Base-by-base conservation (phyloP, 106 monocot species). In the Gastrodia elata region DNA sequence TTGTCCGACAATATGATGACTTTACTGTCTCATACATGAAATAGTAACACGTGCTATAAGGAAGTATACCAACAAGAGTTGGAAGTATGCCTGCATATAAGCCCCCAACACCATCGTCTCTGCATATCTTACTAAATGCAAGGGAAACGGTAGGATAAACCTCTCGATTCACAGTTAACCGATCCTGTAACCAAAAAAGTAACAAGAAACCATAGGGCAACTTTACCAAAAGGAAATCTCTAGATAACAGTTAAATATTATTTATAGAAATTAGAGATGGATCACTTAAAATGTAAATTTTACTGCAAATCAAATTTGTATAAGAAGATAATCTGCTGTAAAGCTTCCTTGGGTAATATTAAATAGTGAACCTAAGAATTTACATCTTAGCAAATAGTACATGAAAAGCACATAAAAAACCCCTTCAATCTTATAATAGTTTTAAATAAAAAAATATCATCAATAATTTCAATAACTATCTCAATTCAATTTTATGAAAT, bases 1-100 rank as follows among this genome's bases (percentile, higher is more conserved):
- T 86, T 24, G 81, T 70, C n/a, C 38, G 74, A 79, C 96, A 92
- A 68, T 90, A 92, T 59, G 83, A 84, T 55, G 74, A 82, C 80
- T 96, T 96, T 28, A 90, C 75, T 48, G 83, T 86, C 14, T 96
- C 96, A 39, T 96, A 96, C 92, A 92, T 88, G 80, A 96, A 96
- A 74, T 92, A 96, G 65, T 96, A 96, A 76, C 96, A 96, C 2
- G 96, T 96, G 40, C 92, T 96, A 65, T 96, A 96, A 37, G 96
- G 96, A 73, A 96, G 90, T 87, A 96, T 92, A 67, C 96, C 96
- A 4, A 84, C 81, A 35, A 96, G 84, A 24, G 96, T 96, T 65
- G 96, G 96, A 30, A 70, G 78, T 64, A 96, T 73, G 39, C 96
- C 96, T 26, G 96, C 81, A 77, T 96, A 96, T 49, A 96, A 80